phyloP scores from a whole-genome alignment of 495 filamentous ascomycete genomes.

The Neurospora terricola region DNA sequence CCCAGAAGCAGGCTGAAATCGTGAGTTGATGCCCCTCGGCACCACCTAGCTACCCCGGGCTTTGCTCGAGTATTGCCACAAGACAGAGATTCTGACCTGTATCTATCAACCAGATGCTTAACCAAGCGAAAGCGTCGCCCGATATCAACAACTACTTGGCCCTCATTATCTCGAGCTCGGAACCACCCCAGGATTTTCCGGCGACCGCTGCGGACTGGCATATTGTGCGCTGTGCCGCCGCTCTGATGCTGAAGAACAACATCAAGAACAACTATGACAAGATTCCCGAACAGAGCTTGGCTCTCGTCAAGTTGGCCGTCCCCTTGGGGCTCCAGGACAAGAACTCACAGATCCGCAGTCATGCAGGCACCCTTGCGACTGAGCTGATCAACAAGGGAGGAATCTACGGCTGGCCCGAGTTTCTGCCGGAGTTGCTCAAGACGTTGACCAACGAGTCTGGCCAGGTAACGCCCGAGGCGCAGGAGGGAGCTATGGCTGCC shows the following conservation, averaged over 20 bases:
- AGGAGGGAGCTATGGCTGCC: slow-evolving; percentile 90
- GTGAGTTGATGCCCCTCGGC: slow-evolving; percentile 26
- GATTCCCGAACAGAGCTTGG: slow-evolving; percentile 57
- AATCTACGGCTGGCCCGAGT: slow-evolving; percentile 81
- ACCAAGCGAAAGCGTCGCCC: slow-evolving; percentile 78
- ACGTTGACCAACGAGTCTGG: slow-evolving; percentile 65
- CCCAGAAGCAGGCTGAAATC: slow-evolving; percentile 75
- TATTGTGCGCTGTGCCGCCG: slow-evolving; percentile 73
- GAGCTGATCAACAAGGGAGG: slow-evolving; percentile 80
- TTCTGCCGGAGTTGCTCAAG: slow-evolving; percentile 68
- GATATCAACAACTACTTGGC: slow-evolving; percentile 97
- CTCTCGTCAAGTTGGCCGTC: slow-evolving; percentile 69
- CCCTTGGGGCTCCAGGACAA: slow-evolving; percentile 71
- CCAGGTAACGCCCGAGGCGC: slow-evolving; percentile 54
- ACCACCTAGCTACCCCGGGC: background rate
- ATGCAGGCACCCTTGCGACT: slow-evolving; percentile 91
- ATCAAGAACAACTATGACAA: slow-evolving; percentile 59
- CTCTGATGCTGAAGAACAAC: slow-evolving; percentile 91
- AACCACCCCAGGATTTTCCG: slow-evolving; percentile 46
- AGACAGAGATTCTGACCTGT: slow-evolving; percentile 15
- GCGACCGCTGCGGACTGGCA: slow-evolving; percentile 52
- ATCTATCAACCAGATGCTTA: slow-evolving; percentile 63
- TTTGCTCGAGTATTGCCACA: background rate
- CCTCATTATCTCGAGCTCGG: slow-evolving; percentile 70
- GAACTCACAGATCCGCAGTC: slow-evolving; percentile 72